Evolutionary conservation across 768 basidiomycete genomes (phyloP), one percentile per base, ranked within the genome.

Genomic region (Mycena capillaripes): DNA sequence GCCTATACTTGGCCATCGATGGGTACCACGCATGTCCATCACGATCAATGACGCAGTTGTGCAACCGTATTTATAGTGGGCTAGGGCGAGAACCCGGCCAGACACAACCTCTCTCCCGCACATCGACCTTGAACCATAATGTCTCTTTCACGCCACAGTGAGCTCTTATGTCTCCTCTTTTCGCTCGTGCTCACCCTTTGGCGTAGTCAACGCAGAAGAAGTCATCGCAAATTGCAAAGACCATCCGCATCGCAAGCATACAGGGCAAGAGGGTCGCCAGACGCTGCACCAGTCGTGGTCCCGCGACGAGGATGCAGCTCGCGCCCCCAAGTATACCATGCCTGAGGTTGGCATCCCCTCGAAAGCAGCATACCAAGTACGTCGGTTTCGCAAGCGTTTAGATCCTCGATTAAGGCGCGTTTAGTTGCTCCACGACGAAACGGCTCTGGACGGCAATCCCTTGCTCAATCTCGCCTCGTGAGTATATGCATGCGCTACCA

Each of bases 391-490:
- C n/a, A n/a, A n/a, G n/a, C n/a, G n/a, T n/a, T n/a, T n/a, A n/a
- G n/a, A n/a, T n/a, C n/a, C n/a, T n/a, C n/a, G n/a, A n/a, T n/a
- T n/a, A n/a, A n/a, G n/a, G 38, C 38, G 2, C 38, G 11, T 11
- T 76, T 87, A 88, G 73, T 80, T 88, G 52, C 78, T 88, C 11
- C 86, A 87, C 75, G 89, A 90, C 75, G 90, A 93, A 79, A 85
- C 88, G 19, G 82, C 84, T 1, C 83, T 91, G 8, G 89, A 90
- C 74, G 89, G 89, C 27, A 89, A 88, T 72, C 89, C 90, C 10
- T 76, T 87, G 53, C 82, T 91, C 72, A 92, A 92, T 78, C 83
- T 92, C n/a, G 90, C 90, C 5, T 90, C 89, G 84, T 91, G 82
- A 79, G 90, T 89, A 1, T 77, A 57, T 17, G 23, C 21, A 21